Conservation (phyloP, 352 stramenopile species). For the Phytopythium helicoides region DNA sequence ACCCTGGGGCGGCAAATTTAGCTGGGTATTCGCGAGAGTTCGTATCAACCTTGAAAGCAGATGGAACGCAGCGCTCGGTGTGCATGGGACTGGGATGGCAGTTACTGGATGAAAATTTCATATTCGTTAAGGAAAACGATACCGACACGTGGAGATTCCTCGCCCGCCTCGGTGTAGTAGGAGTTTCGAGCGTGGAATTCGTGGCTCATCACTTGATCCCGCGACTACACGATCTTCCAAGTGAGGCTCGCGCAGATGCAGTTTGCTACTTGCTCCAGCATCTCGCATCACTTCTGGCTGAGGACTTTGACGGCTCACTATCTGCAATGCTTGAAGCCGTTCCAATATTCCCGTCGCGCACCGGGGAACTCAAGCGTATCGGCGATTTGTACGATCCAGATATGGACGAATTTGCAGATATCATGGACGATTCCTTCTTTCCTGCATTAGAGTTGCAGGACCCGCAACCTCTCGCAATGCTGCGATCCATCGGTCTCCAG, state of each 20-base stretch:
- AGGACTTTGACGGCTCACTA: conserved; percentile 43
- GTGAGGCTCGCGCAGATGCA: conserved; percentile 32
- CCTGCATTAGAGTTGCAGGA: conserved; percentile 59
- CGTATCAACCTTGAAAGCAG: conserved; percentile 21
- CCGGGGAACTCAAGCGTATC: conserved; percentile 53
- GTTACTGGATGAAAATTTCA: conserved; percentile 49
- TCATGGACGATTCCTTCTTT: conserved; percentile 74
- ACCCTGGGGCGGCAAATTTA: neutral
- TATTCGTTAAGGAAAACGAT: conserved; percentile 48
- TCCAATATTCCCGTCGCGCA: conserved; percentile 61
- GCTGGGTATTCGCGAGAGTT: conserved; percentile 22
- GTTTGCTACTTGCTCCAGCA: conserved; percentile 45
- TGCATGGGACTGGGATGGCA: conserved; percentile 40
- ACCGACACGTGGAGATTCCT: conserved; percentile 24
- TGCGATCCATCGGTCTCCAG: conserved; percentile 70
- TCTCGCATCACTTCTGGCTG: conserved; percentile 28
- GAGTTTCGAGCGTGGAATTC: conserved; percentile 47
- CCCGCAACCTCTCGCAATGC: conserved; percentile 38
- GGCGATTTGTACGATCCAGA: conserved; percentile 70
- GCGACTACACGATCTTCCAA: conserved; percentile 30
- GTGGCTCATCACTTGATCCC: conserved; percentile 51
- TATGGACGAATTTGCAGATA: conserved; percentile 60
- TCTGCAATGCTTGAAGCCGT: conserved; percentile 37
- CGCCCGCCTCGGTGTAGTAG: conserved; percentile 24
- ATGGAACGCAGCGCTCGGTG: conserved; percentile 17